Percentiles rank a stretch among this genome's conserved stretches.
Conservation (phyloP, 768 basidiomycete genomes). For the Tulasnella sp. region DNA sequence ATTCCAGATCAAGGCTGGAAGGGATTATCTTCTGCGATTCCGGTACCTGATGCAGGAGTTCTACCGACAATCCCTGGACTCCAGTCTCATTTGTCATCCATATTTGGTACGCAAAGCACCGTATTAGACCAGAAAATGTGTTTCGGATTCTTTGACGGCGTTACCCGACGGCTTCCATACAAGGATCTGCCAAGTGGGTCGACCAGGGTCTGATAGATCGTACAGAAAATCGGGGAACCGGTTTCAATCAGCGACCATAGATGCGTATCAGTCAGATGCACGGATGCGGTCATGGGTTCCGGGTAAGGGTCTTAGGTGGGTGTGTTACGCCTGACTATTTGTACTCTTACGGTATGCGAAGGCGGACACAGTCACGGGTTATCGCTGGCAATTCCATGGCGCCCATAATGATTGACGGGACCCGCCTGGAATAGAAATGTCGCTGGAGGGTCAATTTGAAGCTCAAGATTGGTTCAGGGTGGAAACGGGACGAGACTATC, state of each 20-base stretch:
- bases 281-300: background rate
- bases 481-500: no score
- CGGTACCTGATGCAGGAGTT: background rate
- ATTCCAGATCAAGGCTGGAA: background rate
- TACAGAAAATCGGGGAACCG: background rate
- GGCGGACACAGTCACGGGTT: no score
- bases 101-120: no score
- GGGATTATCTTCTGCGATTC: background rate
- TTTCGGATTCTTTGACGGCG: background rate
- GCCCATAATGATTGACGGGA: background rate
- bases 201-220: no score
- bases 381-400: background rate
- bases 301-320: background rate
- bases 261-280: no score
- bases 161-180: background rate
- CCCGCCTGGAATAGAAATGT: no score
- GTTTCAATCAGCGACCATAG: background rate
- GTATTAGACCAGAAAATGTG: background rate
- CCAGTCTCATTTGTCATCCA: background rate
- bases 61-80: background rate
- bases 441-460: no score
- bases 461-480: no score
- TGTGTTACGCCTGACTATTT: background rate
- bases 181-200: no score
- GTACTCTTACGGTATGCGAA: no score